Base-by-base conservation (phyloP, 345 rosid genomes). In the Mercurialis annua region DNA sequence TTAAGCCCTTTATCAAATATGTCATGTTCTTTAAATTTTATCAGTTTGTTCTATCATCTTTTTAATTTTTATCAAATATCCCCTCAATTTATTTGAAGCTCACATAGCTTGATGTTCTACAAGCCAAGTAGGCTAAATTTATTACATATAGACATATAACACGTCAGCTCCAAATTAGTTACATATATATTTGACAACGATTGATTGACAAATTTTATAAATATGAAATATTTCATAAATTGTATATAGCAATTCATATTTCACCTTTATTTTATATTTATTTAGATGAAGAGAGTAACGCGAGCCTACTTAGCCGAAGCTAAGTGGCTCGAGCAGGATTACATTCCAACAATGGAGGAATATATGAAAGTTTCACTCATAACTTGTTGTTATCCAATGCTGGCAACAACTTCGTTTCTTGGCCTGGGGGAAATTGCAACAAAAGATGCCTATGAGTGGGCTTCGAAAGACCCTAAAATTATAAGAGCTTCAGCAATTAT, bases 371-470 rank as follows among this genome's bases (percentile, higher is more conserved):
- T 0, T 18, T 42, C 40, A 0, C 18, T 11, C 0, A 2, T 36
- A 4, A 46, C 50, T 10, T 10, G 2, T 20, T 15, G 29, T 24
- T 57, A 43, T 23, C 24, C 47, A 17, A 1, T 62, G 61, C 9
- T 70, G 0, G 38, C 54, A 16, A 24, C 50, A 5, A 30, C 40
- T 4, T 50, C 71, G 18, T 76, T 65, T 15, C 16, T 30, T 5
- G 71, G 68, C 23, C 58, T 73, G 73, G 66, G 60, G 8, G 58
- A 76, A 6, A 11, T 61, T 6, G 76, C 58, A 5, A 65, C 76
- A 14, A 33, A 58, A 38, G 71, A 76, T 5, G 62, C 17, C 10
- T 62, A 69, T 18, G 65, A 80, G 4, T 80, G 80, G 80, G 6
- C 55, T 24, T 46, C 7, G 16, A 53, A 8, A 11, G 23, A 58